Percentiles rank a stretch among this genome's conserved stretches.
These are phyloP conservation scores for Tylopilus plumbeoviolaceoides DNA, from an alignment of 768 basidiomycete genomes.

Conservation along the genomic window DNA sequence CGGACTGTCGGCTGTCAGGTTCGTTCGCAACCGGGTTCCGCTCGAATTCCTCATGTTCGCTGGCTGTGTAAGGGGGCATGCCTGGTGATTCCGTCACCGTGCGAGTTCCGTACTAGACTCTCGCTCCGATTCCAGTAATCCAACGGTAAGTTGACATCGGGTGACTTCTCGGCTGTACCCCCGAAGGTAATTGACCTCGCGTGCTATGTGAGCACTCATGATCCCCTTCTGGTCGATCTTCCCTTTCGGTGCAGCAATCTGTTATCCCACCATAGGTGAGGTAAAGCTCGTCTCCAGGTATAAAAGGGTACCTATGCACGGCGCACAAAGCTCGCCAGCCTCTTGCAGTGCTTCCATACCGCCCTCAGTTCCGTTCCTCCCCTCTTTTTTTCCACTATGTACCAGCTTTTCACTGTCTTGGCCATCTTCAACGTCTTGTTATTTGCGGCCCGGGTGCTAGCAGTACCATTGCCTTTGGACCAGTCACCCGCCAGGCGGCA, in stretches of 20 bases:
- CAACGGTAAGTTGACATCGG: constrained; percentile 10
- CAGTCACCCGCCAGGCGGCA: constrained; percentile 45
- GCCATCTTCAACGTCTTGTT: constrained; percentile 41
- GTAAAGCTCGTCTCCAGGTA: constrained; percentile 25
- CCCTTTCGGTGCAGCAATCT: constrained; percentile 18
- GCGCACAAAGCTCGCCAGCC: neutral
- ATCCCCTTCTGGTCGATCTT: constrained; percentile 31
- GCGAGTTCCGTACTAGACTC: constrained; percentile 1
- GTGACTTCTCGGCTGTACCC: constrained; percentile 15
- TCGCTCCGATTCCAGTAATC: constrained; percentile 20
- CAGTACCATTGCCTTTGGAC: constrained; percentile 32
- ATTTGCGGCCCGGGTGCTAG: constrained; percentile 33
- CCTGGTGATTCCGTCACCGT: constrained; percentile 19
- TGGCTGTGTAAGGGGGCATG: neutral
- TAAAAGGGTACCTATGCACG: constrained; percentile 18
- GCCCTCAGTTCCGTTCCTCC: neutral
- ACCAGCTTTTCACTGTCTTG: constrained; percentile 24
- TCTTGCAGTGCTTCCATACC: neutral
- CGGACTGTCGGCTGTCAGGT: constrained; percentile 8
- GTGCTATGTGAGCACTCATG: constrained; percentile 13
- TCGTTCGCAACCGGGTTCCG: constrained; percentile 13
- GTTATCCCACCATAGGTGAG: constrained; percentile 25
- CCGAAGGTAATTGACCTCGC: constrained; percentile 18
- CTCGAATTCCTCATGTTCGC: constrained; percentile 21
- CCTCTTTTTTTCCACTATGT: constrained; percentile 13